Evolutionary conservation across 129 eudicot genomes (phyloP).

Genomic region (Pittosporum tobira): DNA sequence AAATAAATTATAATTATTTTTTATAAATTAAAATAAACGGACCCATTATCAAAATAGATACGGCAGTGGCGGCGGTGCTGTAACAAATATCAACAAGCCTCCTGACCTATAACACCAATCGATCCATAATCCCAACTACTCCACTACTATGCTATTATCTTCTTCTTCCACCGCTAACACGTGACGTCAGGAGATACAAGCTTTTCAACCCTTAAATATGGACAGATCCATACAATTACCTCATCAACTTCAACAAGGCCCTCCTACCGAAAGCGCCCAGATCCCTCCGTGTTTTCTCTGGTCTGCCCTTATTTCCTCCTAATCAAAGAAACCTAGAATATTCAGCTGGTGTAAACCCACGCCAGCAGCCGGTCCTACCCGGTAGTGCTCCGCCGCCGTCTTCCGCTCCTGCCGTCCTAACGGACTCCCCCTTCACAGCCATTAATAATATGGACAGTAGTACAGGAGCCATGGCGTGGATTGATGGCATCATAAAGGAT

Average conservation of each 20-base stretch:
- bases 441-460: slow-evolving; percentile 16
- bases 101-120: slow-evolving; percentile 1
- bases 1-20: too few relatives aligned
- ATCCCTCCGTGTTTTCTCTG: slow-evolving; percentile 74
- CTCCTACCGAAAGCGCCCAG: not conserved
- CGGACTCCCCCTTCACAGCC: not conserved
- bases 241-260: not conserved
- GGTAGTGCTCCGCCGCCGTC: not conserved
- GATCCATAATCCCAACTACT: slow-evolving; percentile 48
- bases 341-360: not conserved
- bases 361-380: not conserved
- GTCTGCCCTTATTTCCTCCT: slow-evolving; percentile 82
- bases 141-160: slow-evolving; percentile 41
- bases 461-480: slow-evolving; percentile 50
- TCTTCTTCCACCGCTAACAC: slow-evolving; percentile 27
- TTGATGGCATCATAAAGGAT: slow-evolving; percentile 79
- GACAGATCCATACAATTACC: slow-evolving; percentile 5
- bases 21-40: too few relatives aligned
- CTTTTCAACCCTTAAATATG: slow-evolving; percentile 9
- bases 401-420: not conserved
- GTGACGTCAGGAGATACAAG: slow-evolving; percentile 26
- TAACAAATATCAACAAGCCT: not conserved
- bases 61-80: not conserved
- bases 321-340: slow-evolving; percentile 18
- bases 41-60: too few relatives aligned